Base-by-base conservation (phyloP, 139 green algal genomes). In the Coelastrella sp. region DNA sequence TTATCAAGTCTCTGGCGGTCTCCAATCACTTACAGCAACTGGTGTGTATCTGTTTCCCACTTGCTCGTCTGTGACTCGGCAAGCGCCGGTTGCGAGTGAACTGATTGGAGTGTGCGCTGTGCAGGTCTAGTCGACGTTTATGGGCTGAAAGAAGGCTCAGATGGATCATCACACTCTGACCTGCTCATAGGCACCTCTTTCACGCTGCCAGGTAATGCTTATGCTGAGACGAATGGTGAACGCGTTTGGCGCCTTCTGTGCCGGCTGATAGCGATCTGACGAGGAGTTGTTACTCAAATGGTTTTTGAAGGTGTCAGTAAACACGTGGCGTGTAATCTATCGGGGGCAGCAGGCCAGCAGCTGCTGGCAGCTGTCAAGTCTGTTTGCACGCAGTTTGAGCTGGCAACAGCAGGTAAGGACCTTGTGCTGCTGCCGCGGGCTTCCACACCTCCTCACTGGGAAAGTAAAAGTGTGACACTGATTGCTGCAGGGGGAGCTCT, bases 291-390 rank as follows among this genome's bases (percentile, higher is more conserved):
- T 49, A 3, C 35, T 49, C 35, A 49, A 49, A 49, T 49, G 35
- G 35, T 49, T 17, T 70, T 14, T n/a, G 80, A 35, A 86, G 80
- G 57, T 66, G 56, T 24, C 27, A 86, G 80, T 65, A 63, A 66
- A 63, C 56, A 20, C 58, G 80, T 73, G 58, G 12, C 73, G 19
- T 61, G 7, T 15, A 20, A 86, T 15, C 80, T 86, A 56, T 74
- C 80, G n/a, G 58, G 56, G 4, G 14, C 80, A 72, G 80, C 80
- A 86, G 80, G 35, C 80, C 59, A 65, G 58, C 61, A 49, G 58
- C 80, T 86, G 80, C 56, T 49, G 56, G 80, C 3, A 65, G 80
- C 58, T 65, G 19, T 86, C 35, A 56, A 65, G 80, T 61, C 80
- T 10, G 80, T 65, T 17, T 35, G 10, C 7, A 19, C 56, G n/a